Conservation (phyloP, 2,329 filamentous ascomycete species). For the Trichoderma guizhouense region DNA sequence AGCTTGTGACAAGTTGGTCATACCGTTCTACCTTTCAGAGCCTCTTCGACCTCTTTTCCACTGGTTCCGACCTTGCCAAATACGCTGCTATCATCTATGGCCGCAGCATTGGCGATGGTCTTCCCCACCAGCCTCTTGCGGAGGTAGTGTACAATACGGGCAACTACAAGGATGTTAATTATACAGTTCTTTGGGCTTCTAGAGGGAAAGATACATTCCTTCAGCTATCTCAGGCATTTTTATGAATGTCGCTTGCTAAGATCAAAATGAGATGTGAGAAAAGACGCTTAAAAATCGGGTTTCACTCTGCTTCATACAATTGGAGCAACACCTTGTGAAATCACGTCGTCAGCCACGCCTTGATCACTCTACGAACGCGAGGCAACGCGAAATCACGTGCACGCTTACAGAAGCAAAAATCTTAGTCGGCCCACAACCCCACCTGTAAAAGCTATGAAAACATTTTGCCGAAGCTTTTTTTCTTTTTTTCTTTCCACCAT, state of each 20-base stretch:
- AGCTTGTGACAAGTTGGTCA: background rate
- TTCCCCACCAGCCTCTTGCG: slow-evolving; percentile 80
- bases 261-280: background rate
- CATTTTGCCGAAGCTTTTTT: slow-evolving; percentile 14
- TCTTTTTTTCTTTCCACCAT: background rate
- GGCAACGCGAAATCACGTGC: slow-evolving; percentile 33
- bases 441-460: slow-evolving; percentile 22
- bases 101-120: slow-evolving; percentile 65
- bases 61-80: slow-evolving; percentile 89
- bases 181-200: background rate
- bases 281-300: background rate
- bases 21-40: slow-evolving; percentile 69
- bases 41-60: slow-evolving; percentile 68
- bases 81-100: slow-evolving; percentile 76
- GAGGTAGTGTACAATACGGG: slow-evolving; percentile 82
- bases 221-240: slow-evolving; percentile 63
- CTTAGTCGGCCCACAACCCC: slow-evolving; percentile 21
- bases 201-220: slow-evolving; percentile 35
- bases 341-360: background rate
- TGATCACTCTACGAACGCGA: background rate
- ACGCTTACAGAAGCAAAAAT: slow-evolving; percentile 24
- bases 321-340: background rate
- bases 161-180: slow-evolving; percentile 51
- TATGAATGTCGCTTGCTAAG: background rate
- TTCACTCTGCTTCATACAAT: background rate